Conservation (phyloP, 441 rosid genomes). For the Euphorbia corollata region DNA sequence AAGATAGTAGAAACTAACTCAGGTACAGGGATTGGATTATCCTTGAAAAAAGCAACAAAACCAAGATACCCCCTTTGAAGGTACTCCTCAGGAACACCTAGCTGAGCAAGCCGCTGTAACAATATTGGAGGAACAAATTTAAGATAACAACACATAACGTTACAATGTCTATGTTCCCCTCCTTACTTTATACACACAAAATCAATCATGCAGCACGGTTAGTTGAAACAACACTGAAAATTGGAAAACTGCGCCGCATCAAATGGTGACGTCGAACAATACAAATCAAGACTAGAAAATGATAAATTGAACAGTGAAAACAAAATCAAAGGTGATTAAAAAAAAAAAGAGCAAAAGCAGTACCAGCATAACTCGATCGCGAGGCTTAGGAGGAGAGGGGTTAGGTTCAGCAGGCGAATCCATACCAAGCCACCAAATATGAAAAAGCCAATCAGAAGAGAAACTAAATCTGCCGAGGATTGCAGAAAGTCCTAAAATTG, state of each 20-base stretch:
- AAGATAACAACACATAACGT: neutral
- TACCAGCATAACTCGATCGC: slow-evolving; percentile 45
- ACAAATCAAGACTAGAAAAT: neutral
- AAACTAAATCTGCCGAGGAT: slow-evolving; percentile 29
- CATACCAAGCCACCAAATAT: slow-evolving; percentile 29
- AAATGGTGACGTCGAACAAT: neutral
- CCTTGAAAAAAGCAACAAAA: slow-evolving; percentile 44
- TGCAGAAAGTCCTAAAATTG: neutral
- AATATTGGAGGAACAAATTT: slow-evolving; percentile 9
- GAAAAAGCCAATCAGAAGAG: slow-evolving; percentile 41
- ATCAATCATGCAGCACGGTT: neutral
- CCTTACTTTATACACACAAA: neutral
- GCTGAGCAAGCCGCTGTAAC: slow-evolving; percentile 57
- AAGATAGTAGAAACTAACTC: slow-evolving; percentile 55
- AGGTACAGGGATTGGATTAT: slow-evolving; percentile 32
- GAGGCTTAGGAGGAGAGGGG: slow-evolving; percentile 25
- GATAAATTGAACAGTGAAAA: neutral
- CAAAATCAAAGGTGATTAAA: neutral
- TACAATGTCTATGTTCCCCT: neutral
- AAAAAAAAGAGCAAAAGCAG: neutral
- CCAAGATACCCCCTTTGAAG: slow-evolving; percentile 39
- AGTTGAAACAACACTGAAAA: neutral
- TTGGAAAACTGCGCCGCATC: neutral
- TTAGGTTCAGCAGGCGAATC: slow-evolving; percentile 32
- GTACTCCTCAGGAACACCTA: slow-evolving; percentile 52